These are phyloP conservation scores for Cornus controversa DNA, from an alignment of 148 eudicot species.

Conservation along the genomic window DNA sequence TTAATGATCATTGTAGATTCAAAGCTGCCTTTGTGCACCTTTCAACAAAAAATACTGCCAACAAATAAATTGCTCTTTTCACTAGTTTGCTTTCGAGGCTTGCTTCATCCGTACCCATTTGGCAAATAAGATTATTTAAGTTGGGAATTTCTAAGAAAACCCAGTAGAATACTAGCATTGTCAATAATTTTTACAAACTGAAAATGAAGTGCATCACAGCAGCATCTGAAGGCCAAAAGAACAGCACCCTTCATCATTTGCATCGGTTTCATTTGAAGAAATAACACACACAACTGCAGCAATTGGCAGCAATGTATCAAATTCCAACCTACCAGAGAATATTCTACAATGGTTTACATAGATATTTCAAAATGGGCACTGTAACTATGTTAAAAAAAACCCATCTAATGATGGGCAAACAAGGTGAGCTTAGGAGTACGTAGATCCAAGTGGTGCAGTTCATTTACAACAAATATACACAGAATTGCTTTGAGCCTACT, in stretches of 20 bases:
- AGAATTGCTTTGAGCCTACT: conserved; percentile 2
- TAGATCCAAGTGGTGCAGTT: conserved; percentile 8
- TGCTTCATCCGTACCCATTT: not conserved
- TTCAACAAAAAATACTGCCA: not conserved
- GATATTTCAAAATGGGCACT: not conserved
- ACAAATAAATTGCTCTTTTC: not conserved
- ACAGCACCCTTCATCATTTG: not conserved
- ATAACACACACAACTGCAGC: not conserved
- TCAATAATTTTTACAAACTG: not conserved
- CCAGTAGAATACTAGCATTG: not conserved
- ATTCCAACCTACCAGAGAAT: not conserved
- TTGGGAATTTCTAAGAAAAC: not conserved
- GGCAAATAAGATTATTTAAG: not conserved
- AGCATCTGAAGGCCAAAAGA: not conserved
- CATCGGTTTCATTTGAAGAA: not conserved
- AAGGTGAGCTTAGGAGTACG: conserved; percentile 1
- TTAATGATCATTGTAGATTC: not conserved
- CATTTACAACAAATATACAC: conserved; percentile 34
- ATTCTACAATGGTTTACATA: not conserved
- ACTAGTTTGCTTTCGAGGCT: not conserved
- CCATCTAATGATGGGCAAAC: conserved; percentile 17
- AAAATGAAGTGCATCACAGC: not conserved
- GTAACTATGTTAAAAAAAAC: conserved; percentile 21
- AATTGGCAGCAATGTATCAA: not conserved
- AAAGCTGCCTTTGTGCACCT: not conserved